Conservation (phyloP, 345 rosid genomes). For the Gossypium herbaceum region DNA sequence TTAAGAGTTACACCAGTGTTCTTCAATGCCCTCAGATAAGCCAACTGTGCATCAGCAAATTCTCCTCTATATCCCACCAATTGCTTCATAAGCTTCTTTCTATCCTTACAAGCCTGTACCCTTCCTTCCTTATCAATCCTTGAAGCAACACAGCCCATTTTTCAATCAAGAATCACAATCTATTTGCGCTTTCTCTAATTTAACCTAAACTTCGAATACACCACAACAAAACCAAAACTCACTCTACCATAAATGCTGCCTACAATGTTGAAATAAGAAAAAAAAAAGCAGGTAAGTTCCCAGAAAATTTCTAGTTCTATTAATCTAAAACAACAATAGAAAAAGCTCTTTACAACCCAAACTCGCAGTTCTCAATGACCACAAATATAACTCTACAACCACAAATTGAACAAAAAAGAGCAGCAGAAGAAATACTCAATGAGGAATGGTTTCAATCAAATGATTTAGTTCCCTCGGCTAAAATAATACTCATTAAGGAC, state of each 20-base stretch:
- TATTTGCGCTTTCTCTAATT: background rate
- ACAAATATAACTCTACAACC: background rate
- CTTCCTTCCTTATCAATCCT: conserved; percentile 77
- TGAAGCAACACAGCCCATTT: conserved; percentile 91
- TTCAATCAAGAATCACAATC: background rate
- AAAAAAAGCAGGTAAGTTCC: background rate
- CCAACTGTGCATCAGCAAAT: conserved; percentile 73
- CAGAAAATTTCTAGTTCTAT: background rate
- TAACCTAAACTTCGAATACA: conserved; percentile 7
- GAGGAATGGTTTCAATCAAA: background rate
- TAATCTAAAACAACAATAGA: too few species aligned
- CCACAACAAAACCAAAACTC: conserved; percentile 1
- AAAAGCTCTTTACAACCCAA: background rate
- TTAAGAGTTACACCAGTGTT: conserved; percentile 83
- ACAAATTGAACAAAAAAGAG: too few species aligned
- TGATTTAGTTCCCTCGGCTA: background rate
- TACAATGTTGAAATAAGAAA: background rate
- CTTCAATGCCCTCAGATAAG: conserved; percentile 73
- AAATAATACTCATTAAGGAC: background rate
- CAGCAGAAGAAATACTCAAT: too few species aligned
- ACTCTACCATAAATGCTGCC: background rate
- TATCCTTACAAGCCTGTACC: conserved; percentile 64
- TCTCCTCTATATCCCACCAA: conserved; percentile 59
- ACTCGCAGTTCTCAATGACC: background rate
- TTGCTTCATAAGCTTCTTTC: conserved; percentile 79